Evolutionary conservation across 1,139 yeast genomes (phyloP).

Genomic region (Insectozyma bohioensis): DNA sequence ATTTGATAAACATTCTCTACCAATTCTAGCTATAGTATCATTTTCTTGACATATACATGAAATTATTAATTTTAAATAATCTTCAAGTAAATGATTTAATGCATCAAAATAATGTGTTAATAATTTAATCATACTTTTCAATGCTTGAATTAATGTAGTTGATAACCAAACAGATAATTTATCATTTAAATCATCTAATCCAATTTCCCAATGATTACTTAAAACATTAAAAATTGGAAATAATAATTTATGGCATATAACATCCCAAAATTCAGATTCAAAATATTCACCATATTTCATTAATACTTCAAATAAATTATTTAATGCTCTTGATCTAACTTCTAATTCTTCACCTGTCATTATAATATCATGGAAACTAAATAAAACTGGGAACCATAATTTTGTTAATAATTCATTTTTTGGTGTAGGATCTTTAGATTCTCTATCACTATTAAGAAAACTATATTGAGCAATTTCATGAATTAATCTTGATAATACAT

Average conservation of each 20-base stretch:
- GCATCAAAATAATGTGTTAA: slow-evolving; percentile 79
- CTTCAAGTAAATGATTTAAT: slow-evolving; percentile 70
- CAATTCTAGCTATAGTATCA: slow-evolving; percentile 93
- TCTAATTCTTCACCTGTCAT: slow-evolving; percentile 95
- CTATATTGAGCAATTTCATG: slow-evolving; percentile 52
- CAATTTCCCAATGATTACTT: slow-evolving; percentile 73
- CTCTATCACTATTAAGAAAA: slow-evolving; percentile 20
- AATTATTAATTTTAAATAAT: slow-evolving; percentile 71
- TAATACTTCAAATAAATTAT: slow-evolving; percentile 76
- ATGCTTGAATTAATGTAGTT: slow-evolving; percentile 92
- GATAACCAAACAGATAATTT: slow-evolving; percentile 94
- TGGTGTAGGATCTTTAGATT: slow-evolving; percentile 16
- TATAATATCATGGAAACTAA: slow-evolving; percentile 82
- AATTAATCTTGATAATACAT: slow-evolving; percentile 67
- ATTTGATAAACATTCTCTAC: slow-evolving; percentile 83
- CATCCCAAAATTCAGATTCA: slow-evolving; percentile 76
- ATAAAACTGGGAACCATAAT: slow-evolving; percentile 80
- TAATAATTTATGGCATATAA: slow-evolving; percentile 69
- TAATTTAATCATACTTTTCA: slow-evolving; percentile 82
- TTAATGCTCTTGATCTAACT: slow-evolving; percentile 86
- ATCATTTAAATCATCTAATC: slow-evolving; percentile 56
- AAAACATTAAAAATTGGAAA: slow-evolving; percentile 90
- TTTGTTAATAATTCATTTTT: slow-evolving; percentile 43
- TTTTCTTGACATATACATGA: slow-evolving; percentile 96
- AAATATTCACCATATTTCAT: slow-evolving; percentile 79